Evolutionary conservation across 2,329 filamentous ascomycete genomes (phyloP), one percentile per base, ranked within the genome.

Genomic region (Botrytis fabae): DNA sequence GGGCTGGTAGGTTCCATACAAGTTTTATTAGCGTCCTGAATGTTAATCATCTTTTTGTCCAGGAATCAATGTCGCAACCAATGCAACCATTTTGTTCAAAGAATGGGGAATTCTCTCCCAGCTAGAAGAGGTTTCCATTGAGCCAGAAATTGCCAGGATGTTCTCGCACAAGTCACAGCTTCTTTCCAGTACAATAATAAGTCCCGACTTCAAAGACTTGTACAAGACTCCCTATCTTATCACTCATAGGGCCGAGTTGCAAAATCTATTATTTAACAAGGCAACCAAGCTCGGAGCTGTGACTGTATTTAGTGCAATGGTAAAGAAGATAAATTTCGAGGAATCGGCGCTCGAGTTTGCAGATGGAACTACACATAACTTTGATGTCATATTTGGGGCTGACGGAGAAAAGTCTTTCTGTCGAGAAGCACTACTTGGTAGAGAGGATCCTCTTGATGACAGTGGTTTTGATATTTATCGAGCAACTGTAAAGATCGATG

Each of bases 341-440:
- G 40, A 10, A 2, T 38, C 66, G 38, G 20, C 6, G 40, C 20
- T 69, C 14, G 51, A 42, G 20, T 20, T 60, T 44, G 16, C 22
- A 14, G 51, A 44, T 44, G 51, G 66, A 25, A 28, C 10, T 16
- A 59, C 18, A 22, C 38, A 4, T 20, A 59, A 1, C n/a, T 40
- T 57, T 16, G 66, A 69, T 69, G 66, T 46, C 16, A 59, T 59
- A n/a, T 22, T 59, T 14, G 51, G 66, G 9, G 66, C 66, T 6
- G 66, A 69, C 42, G 66, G 66, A 28, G 66, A 69, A 35, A 69
- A 59, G 51, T 69, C 51, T 35, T 48, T 68, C 32, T 68, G 64
- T n/a, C 46, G 64, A 32, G 64, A 69, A 38, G 18, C 66, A 16
- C n/a, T 69, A n/a, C 66, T 59, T 40, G 51, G 66, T 7, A 5